Percentiles rank a stretch among this genome's conserved stretches.
Conservation (phyloP, 2,329 filamentous ascomycete genomes). For the Zymoseptoria passerinii region DNA sequence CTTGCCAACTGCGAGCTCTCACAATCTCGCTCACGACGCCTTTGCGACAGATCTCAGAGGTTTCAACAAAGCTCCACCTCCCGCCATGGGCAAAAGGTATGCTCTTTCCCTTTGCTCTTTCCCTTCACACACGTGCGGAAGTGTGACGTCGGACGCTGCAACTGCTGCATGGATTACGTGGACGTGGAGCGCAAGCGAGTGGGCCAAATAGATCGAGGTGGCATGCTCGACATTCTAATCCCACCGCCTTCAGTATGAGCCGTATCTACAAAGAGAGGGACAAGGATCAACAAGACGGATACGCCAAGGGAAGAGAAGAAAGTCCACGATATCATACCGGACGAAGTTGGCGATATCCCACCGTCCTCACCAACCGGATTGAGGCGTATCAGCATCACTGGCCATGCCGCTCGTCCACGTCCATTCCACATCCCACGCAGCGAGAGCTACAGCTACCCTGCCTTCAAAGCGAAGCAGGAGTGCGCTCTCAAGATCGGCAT, state of each 20-base stretch:
- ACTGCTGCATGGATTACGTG: not conserved
- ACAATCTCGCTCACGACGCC: not conserved
- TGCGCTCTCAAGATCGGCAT: slow-evolving; percentile 27
- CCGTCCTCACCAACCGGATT: not conserved
- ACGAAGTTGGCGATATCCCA: slow-evolving; percentile 1
- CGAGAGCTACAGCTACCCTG: slow-evolving; percentile 24
- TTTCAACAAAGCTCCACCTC: slow-evolving; percentile 4
- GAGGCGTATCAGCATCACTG: slow-evolving; percentile 11
- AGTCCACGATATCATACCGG: slow-evolving; percentile 20
- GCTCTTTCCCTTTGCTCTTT: slow-evolving; percentile 13
- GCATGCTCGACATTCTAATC: not conserved
- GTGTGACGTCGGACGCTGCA: slow-evolving; percentile 11
- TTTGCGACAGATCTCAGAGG: not conserved
- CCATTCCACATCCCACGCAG: slow-evolving; percentile 28
- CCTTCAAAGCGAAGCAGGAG: slow-evolving; percentile 27
- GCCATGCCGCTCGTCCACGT: slow-evolving; percentile 28
- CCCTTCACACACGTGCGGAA: not conserved
- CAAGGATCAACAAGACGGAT: slow-evolving; percentile 13
- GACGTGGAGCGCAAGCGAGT: not conserved
- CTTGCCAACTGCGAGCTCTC: not conserved
- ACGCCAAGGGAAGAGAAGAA: slow-evolving; percentile 15
- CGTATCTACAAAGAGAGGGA: not conserved
- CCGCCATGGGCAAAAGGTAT: slow-evolving; percentile 26
- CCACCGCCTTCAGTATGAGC: not conserved
- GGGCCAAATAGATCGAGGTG: not conserved